Evolutionary conservation across 345 rosid species (phyloP).

Genomic region (Gossypioides kirkii): DNA sequence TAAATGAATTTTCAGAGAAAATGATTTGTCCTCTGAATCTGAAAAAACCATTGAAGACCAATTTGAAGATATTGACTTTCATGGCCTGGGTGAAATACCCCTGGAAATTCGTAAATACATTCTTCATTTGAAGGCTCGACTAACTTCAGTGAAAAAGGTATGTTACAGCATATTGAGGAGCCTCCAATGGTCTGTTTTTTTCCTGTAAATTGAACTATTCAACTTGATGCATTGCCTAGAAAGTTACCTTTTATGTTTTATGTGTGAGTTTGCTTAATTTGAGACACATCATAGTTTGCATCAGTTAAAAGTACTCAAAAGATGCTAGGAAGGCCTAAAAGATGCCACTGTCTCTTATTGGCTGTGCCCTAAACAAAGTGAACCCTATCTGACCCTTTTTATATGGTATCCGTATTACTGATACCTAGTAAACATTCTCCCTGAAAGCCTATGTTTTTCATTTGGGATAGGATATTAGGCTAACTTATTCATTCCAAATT

Average conservation of each 20-base stretch:
- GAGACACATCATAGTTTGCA: neutral
- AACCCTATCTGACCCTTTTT: neutral
- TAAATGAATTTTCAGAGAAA: slow-evolving; percentile 25
- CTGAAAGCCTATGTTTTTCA: neutral
- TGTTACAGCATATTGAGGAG: neutral
- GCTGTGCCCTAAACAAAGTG: neutral
- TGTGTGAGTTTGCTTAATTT: neutral
- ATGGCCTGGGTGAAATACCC: slow-evolving; percentile 60
- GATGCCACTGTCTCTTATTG: neutral
- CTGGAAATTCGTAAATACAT: slow-evolving; percentile 69
- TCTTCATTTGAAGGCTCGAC: slow-evolving; percentile 61
- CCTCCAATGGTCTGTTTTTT: slow-evolving; percentile 5
- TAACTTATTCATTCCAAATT: neutral
- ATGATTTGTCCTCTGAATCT: slow-evolving; percentile 28
- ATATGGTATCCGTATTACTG: neutral
- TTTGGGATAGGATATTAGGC: neutral
- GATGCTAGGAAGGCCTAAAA: neutral
- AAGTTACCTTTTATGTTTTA: neutral
- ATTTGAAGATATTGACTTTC: slow-evolving; percentile 30
- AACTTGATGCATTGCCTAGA: neutral
- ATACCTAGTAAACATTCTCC: neutral
- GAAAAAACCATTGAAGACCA: slow-evolving; percentile 27
- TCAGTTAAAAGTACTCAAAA: neutral
- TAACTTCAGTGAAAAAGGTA: slow-evolving; percentile 77
- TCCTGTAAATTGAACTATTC: neutral